Evolutionary conservation across 2,329 filamentous ascomycete species (phyloP), one percentile per base, ranked within the genome.

Genomic region (Tolypocladium nubicola): DNA sequence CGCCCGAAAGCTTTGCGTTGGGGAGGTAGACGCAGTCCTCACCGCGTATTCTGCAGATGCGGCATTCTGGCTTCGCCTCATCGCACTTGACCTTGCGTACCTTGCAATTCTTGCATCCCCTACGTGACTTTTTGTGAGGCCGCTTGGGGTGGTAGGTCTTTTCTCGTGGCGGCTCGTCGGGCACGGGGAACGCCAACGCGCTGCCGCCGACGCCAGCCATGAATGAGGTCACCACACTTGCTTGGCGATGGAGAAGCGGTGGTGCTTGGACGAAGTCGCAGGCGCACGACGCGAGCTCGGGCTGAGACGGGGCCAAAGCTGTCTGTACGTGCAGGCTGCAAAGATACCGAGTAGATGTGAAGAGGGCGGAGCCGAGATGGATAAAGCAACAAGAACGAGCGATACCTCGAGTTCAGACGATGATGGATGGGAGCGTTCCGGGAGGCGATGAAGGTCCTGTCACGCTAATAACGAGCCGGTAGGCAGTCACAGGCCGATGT

Each of bases 91-190:
- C 77, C 66, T 79, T 81, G 56, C 80, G 76, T 19, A 67, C 66
- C 67, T 83, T 83, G 73, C 80, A 83, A 63, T 77, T 79, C 60
- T 70, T 70, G 62, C 80, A 83, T 7, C 79, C 80, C 2, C 72
- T 70, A 37, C 80, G 71, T 1, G 79, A 81, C 66, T 83, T 83
- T 61, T 72, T 78, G 65, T 83, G 80, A 53, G 79, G 78, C 13
- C 79, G 74, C 65, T 83, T 83, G 33, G 69, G 57, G 59, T 73
- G 70, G 54, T 70, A 73, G 3, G 68, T 66, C 47, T 60, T 64
- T 33, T 57, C 41, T 1, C 58, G 55, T 1, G 43, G 38, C 13
- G 41, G 33, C 19, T 56, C 55, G 33, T 54, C 38, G 52, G 3
- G 14, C 39, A 41, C 19, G 37, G 37, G 37, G 11, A 39, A 8